These are phyloP conservation scores for Phallus indusiatus DNA, from an alignment of 768 basidiomycete genomes.

Conservation along the genomic window DNA sequence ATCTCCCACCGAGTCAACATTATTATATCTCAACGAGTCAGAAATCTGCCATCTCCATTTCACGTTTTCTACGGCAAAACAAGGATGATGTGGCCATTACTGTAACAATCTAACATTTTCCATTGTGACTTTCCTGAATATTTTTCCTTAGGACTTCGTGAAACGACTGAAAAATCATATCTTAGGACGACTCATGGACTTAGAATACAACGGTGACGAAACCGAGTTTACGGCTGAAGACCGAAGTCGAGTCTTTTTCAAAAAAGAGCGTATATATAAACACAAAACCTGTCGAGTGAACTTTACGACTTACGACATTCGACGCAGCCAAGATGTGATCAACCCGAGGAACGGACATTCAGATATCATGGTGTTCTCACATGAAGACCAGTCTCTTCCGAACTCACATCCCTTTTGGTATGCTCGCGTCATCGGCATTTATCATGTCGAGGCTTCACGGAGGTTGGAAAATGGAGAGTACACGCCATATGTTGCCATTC, in stretches of 20 bases:
- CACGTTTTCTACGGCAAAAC: neutral
- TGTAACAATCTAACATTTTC: neutral
- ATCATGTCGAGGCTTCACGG: slow-evolving; percentile 1
- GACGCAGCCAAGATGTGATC: slow-evolving; percentile 12
- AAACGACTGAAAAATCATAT: slow-evolving; percentile 17
- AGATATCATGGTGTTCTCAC: slow-evolving; percentile 16
- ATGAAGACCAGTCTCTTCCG: slow-evolving; percentile 14
- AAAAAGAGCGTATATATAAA: slow-evolving; percentile 13
- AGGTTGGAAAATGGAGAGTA: neutral
- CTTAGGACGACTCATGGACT: slow-evolving; percentile 8
- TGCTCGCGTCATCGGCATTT: slow-evolving; percentile 11
- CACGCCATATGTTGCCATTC: neutral
- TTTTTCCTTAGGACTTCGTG: slow-evolving; percentile 14
- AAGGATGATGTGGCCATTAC: neutral
- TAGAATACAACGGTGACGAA: slow-evolving; percentile 15
- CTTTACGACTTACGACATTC: slow-evolving; percentile 18
- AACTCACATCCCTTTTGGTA: too few relatives aligned
- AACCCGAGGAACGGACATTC: slow-evolving; percentile 12
- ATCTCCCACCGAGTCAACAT: neutral
- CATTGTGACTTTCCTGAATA: neutral
- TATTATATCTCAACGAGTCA: neutral
- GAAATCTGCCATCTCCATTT: neutral
- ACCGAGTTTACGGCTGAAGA: slow-evolving; percentile 4
- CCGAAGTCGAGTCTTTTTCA: slow-evolving; percentile 6
- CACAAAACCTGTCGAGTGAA: slow-evolving; percentile 15